Evolutionary conservation across 2,329 filamentous ascomycete species (phyloP).

Genomic region (Pleomassaria siparia): DNA sequence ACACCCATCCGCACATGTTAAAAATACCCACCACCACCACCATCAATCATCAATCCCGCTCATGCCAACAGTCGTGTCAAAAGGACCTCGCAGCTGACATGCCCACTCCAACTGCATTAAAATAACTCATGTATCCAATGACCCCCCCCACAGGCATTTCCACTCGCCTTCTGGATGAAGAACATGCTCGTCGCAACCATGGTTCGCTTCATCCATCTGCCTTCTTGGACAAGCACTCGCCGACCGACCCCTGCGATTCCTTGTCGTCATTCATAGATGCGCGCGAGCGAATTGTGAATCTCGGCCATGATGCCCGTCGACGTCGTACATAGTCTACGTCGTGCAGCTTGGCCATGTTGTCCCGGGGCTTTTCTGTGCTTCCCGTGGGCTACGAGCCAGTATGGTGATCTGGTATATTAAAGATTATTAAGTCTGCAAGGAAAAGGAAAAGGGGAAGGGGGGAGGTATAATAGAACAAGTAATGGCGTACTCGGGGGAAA

Average conservation of each 20-base stretch:
- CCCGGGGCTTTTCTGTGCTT: conserved; percentile 30
- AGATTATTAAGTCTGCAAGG: neutral
- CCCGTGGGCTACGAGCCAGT: conserved; percentile 37
- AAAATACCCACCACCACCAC: too few relatives aligned
- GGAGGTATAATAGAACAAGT: neutral
- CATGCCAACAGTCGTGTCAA: conserved; percentile 51
- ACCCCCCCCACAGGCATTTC: conserved; percentile 37
- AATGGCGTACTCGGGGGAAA: conserved; percentile 32
- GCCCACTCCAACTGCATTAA: conserved; percentile 47
- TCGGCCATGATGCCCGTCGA: conserved; percentile 36
- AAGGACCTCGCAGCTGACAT: conserved; percentile 38
- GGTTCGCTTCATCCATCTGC: conserved; percentile 17
- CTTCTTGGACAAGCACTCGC: conserved; percentile 18
- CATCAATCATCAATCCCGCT: conserved; percentile 57
- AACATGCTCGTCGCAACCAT: conserved; percentile 31
- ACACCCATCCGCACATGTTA: conserved; percentile 74
- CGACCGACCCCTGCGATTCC: conserved; percentile 19
- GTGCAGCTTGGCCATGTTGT: conserved; percentile 35
- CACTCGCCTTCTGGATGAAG: conserved; percentile 34
- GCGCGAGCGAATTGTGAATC: conserved; percentile 26
- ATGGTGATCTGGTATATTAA: conserved; percentile 20
- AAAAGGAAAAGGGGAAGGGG: neutral
- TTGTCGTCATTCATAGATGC: conserved; percentile 22
- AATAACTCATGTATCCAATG: conserved; percentile 37
- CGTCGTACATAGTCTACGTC: conserved; percentile 25